phyloP scores from a whole-genome alignment of 2,329 filamentous ascomycete genomes.

The Kalmusia sp. region DNA sequence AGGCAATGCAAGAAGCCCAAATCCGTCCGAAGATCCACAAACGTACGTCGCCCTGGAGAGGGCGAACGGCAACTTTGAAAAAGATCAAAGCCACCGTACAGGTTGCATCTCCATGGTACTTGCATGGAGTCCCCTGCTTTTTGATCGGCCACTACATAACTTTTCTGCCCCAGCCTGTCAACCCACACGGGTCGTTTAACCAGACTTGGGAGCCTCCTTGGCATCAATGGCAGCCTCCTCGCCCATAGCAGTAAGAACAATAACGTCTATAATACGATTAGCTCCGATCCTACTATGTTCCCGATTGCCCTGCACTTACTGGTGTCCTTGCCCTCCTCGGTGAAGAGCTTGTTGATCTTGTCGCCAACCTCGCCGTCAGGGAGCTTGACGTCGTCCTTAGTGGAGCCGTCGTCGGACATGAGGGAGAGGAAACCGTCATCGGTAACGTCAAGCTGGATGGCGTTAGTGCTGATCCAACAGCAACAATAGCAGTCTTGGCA shows the following conservation, averaged over 20 bases:
- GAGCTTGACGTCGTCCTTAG: slow-evolving; percentile 94
- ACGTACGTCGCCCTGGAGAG: slow-evolving; percentile 40
- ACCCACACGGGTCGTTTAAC: slow-evolving; percentile 36
- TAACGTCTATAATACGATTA: slow-evolving; percentile 70
- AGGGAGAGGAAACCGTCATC: slow-evolving; percentile 96
- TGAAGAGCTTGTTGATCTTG: slow-evolving; percentile 83
- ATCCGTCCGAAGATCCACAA: slow-evolving; percentile 46
- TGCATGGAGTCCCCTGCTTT: slow-evolving; percentile 28
- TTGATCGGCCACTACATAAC: slow-evolving; percentile 31
- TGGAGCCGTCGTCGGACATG: slow-evolving; percentile 83
- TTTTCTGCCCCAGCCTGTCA: slow-evolving; percentile 34
- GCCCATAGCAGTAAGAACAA: slow-evolving; percentile 94
- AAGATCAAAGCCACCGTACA: slow-evolving; percentile 38
- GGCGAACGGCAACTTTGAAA: slow-evolving; percentile 33
- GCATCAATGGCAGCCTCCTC: slow-evolving; percentile 91
- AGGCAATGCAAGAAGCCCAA: slow-evolving; percentile 48
- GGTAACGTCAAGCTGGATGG: slow-evolving; percentile 79
- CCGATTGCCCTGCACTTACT: slow-evolving; percentile 70
- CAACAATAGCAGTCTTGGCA: slow-evolving; percentile 4
- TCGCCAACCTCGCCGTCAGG: slow-evolving; percentile 89
- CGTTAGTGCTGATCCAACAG: slow-evolving; percentile 21
- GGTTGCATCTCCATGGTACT: slow-evolving; percentile 31
- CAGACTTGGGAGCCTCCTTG: slow-evolving; percentile 80
- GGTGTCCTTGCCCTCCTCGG: slow-evolving; percentile 85
- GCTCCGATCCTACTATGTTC: background rate